A percentile compares a stretch with the other conserved stretches of the same genome.
Conservation (phyloP, 495 filamentous ascomycete species). For the Lophiostoma macrostomum region DNA sequence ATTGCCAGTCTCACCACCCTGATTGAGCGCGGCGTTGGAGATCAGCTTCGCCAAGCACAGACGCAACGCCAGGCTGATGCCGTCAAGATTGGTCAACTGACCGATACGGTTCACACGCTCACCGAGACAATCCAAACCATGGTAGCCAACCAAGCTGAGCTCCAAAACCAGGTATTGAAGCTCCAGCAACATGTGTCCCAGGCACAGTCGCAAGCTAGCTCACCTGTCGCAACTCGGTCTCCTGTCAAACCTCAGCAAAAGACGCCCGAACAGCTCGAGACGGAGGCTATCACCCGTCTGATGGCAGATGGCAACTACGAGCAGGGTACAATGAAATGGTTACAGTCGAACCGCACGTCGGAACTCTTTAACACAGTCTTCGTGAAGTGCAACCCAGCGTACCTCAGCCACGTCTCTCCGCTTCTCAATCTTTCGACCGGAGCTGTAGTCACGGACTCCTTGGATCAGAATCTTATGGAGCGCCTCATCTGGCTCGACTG, state of each 20-base stretch:
- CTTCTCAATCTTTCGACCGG: constrained; percentile 80
- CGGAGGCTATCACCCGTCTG: constrained; percentile 60
- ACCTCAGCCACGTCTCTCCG: constrained; percentile 66
- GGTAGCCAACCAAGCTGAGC: constrained; percentile 60
- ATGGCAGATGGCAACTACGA: constrained; percentile 67
- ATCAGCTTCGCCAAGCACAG: constrained; percentile 64
- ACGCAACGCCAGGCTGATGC: constrained; percentile 65
- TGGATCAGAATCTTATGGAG: constrained; percentile 62
- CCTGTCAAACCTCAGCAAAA: constrained; percentile 40
- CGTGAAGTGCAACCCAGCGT: constrained; percentile 66
- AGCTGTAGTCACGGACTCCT: constrained; percentile 70
- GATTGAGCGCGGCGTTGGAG: constrained; percentile 62
- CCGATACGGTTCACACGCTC: constrained; percentile 64
- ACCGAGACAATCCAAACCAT: constrained; percentile 70
- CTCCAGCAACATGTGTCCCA: constrained; percentile 35
- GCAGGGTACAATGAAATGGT: constrained; percentile 61
- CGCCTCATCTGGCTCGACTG: constrained; percentile 77
- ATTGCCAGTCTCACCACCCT: constrained; percentile 63
- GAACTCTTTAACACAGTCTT: constrained; percentile 81
- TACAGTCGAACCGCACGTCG: constrained; percentile 72
- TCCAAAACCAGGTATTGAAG: constrained; percentile 33
- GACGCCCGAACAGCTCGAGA: constrained; percentile 62
- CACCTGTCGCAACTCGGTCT: not conserved
- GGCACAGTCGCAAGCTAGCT: constrained; percentile 20
- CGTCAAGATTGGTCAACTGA: constrained; percentile 80